Percentiles rank a stretch among this genome's conserved stretches.
Evolutionary conservation across 148 eudicot genomes (phyloP).

Genomic region (Gaultheria prostrata): DNA sequence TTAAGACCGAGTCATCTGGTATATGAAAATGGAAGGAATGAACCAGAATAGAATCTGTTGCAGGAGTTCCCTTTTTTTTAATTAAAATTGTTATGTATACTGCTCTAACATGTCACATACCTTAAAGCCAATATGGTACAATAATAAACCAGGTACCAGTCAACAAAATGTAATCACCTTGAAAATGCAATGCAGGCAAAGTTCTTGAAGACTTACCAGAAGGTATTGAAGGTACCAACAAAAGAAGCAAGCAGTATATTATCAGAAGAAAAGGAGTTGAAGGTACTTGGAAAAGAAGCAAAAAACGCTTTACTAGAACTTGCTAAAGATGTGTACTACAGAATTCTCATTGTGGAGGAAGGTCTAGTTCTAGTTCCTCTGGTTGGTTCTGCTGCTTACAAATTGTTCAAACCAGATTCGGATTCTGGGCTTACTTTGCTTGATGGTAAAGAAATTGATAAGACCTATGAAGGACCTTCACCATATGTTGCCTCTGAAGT

Average conservation of each 20-base stretch:
- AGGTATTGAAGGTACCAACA: conserved; percentile 50
- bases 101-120: not conserved
- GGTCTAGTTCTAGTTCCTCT: conserved; percentile 77
- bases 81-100: not conserved
- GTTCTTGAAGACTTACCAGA: conserved; percentile 45
- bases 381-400: conserved; percentile 76
- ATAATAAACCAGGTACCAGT: not conserved
- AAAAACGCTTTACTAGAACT: conserved; percentile 61
- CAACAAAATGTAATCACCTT: conserved; percentile 11
- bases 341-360: conserved; percentile 72
- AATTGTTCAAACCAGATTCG: conserved; percentile 60
- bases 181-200: conserved; percentile 50
- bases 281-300: conserved; percentile 52
- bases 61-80: not conserved
- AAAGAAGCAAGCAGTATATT: conserved; percentile 67
- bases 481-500: conserved; percentile 72
- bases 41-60: not conserved
- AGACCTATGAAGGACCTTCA: conserved; percentile 49
- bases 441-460: conserved; percentile 73
- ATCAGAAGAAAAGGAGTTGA: conserved; percentile 31
- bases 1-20: not conserved
- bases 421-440: conserved; percentile 82
- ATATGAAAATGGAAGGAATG: not conserved
- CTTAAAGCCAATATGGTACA: too few relatives aligned
- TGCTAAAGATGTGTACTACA: conserved; percentile 65